Evolutionary conservation across 2,329 filamentous ascomycete species (phyloP).

Genomic region (Hypoxylon sp.): DNA sequence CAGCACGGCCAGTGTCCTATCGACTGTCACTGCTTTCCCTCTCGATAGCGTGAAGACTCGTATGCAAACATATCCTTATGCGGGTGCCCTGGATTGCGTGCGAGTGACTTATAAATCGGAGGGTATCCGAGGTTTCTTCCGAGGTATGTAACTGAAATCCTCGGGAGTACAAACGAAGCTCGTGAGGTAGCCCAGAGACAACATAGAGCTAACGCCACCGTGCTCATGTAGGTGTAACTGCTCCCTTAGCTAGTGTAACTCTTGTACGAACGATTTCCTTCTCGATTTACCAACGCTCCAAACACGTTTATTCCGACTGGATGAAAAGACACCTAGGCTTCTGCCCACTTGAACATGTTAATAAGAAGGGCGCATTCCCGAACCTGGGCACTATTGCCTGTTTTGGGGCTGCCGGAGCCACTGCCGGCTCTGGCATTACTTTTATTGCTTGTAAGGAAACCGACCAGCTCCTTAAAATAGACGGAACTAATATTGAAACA

Average conservation of each 20-base stretch:
- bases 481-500: constrained; percentile 28
- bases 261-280: constrained; percentile 83
- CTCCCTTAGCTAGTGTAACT: constrained; percentile 83
- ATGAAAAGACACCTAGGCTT: constrained; percentile 74
- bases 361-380: constrained; percentile 76
- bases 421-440: constrained; percentile 83
- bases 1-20: constrained; percentile 80
- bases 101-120: constrained; percentile 81
- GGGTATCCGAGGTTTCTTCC: constrained; percentile 81
- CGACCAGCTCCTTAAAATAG: not conserved
- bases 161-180: constrained; percentile 14
- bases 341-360: constrained; percentile 80
- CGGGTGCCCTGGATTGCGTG: constrained; percentile 79
- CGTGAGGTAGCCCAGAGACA: constrained; percentile 10
- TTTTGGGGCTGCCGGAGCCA: constrained; percentile 82
- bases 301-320: constrained; percentile 78
- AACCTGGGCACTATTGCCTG: constrained; percentile 79
- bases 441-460: constrained; percentile 75
- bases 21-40: constrained; percentile 84
- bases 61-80: constrained; percentile 88
- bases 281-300: constrained; percentile 82
- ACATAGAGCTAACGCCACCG: constrained; percentile 43
- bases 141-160: constrained; percentile 65
- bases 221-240: constrained; percentile 71
- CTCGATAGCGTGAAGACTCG: constrained; percentile 91